These are phyloP conservation scores for Triticum aestivum DNA, from an alignment of 176 grass and related monocot species.

Conservation along the genomic window DNA sequence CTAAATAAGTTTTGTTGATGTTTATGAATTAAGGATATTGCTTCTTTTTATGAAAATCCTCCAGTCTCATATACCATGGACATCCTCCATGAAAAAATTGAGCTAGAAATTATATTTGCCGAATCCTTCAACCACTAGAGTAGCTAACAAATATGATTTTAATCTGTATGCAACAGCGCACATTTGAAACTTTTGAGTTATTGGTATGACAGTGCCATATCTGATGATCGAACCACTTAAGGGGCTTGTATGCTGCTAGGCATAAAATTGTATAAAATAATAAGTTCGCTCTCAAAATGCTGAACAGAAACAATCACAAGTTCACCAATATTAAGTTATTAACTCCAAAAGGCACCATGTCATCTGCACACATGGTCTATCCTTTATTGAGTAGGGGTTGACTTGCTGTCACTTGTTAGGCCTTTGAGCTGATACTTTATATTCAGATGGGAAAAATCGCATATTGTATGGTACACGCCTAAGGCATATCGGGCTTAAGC, in stretches of 20 bases:
- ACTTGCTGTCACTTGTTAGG: background rate
- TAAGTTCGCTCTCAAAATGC: background rate
- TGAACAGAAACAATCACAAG: background rate
- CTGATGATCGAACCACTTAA: background rate
- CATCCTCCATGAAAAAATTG: background rate
- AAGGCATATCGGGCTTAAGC: background rate
- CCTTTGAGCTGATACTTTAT: background rate
- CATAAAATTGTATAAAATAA: background rate
- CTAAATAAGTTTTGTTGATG: background rate
- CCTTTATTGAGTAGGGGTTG: background rate
- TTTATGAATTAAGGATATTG: conserved; percentile 5
- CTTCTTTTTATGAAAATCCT: background rate
- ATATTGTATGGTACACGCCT: background rate
- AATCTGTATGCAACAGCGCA: background rate
- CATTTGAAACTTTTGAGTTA: background rate
- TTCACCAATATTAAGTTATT: background rate
- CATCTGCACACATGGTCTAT: conserved; percentile 10
- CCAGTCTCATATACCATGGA: background rate
- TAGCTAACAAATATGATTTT: background rate
- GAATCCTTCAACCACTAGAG: background rate
- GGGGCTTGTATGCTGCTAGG: background rate
- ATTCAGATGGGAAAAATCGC: background rate
- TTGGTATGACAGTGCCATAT: background rate
- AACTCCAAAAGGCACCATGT: background rate
- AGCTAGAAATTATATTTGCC: background rate